Evolutionary conservation across 2,329 filamentous ascomycete species (phyloP).

Genomic region (Alternaria ventricosa): DNA sequence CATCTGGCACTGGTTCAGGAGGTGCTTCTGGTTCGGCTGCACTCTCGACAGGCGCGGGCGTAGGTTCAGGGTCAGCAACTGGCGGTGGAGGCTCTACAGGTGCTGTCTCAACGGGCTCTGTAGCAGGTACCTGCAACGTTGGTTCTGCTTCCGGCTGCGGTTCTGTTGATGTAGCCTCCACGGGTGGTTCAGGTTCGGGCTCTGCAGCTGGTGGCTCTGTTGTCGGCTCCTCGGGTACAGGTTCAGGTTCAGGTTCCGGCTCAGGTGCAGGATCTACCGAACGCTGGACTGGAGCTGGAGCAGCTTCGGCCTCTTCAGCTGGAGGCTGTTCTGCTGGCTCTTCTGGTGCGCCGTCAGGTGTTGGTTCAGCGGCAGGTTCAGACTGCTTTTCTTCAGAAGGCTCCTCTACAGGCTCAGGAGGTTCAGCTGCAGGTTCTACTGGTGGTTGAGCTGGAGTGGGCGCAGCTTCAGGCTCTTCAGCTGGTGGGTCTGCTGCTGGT

Average conservation of each 20-base stretch:
- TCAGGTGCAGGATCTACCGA: neutral
- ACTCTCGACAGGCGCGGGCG: neutral
- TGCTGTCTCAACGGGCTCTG: conserved; percentile 1
- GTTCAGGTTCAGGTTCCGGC: neutral
- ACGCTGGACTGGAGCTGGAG: neutral
- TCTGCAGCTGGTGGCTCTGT: neutral
- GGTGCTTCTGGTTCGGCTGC: neutral
- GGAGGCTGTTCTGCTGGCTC: neutral
- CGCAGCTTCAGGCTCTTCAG: neutral
- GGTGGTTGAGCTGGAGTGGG: neutral
- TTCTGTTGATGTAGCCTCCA: neutral
- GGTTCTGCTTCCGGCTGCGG: neutral
- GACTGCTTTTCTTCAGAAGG: neutral
- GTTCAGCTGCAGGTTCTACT: neutral
- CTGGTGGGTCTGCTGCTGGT: neutral
- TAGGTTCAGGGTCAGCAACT: neutral
- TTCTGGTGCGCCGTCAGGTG: neutral
- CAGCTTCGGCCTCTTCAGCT: neutral
- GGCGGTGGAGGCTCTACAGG: neutral
- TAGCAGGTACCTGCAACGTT: conserved; percentile 1
- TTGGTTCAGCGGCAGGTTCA: neutral
- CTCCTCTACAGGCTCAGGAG: neutral
- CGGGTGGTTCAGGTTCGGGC: neutral
- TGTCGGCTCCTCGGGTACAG: neutral
- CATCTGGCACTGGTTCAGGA: neutral